Evolutionary conservation across 1,284 basidiomycete genomes (phyloP), one percentile per base, ranked within the genome.

Genomic region (Coriolopsis trogii): DNA sequence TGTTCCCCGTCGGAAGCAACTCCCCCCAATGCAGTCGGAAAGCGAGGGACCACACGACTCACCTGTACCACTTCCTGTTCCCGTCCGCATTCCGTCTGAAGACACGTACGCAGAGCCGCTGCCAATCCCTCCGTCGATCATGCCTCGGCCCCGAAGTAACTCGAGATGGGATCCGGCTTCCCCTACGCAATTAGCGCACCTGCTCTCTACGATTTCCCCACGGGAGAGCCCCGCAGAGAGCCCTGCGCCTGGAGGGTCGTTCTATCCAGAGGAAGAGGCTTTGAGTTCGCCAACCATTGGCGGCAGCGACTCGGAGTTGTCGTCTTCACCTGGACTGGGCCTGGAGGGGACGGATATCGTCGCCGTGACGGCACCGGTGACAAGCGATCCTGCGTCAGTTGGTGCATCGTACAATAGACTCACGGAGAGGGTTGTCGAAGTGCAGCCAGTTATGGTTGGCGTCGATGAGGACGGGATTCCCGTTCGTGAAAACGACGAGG

Each of bases 111-210:
- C 62, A 7, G 67, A 65, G 26, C 52, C 62, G 15, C 56, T 70
- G 15, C 64, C 62, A 2, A 62, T 67, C 8, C 62, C 63, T 15
- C 51, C 58, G 30, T 51, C 58, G 20, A 44, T 56, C 28, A 41
- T 63, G 39, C 48, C 53, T 30, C 60, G 58, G n/a, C 59, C 52
- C 10, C 42, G 51, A 30, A 40, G 53, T 49, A 49, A 62, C 54
- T 57, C 62, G 12, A 49, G 63, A 36, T 63, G 66, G 52, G 58
- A 65, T 23, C 68, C 70, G 2, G 70, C 70, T 7, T 74, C 70
- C 13, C 72, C 69, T 15, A 54, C 56, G 33, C 60, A 56, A 3
- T 55, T 71, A 23, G 51, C 68, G 15, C 56, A 55, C 31, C 62
- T 67, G 6, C 62, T 74, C 16, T 46, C 63, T 8, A 51, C 61